A percentile compares a stretch with the other conserved stretches of the same genome.
phyloP scores from a whole-genome alignment of 2,329 filamentous ascomycete genomes.

The Colletotrichum simmondsii region DNA sequence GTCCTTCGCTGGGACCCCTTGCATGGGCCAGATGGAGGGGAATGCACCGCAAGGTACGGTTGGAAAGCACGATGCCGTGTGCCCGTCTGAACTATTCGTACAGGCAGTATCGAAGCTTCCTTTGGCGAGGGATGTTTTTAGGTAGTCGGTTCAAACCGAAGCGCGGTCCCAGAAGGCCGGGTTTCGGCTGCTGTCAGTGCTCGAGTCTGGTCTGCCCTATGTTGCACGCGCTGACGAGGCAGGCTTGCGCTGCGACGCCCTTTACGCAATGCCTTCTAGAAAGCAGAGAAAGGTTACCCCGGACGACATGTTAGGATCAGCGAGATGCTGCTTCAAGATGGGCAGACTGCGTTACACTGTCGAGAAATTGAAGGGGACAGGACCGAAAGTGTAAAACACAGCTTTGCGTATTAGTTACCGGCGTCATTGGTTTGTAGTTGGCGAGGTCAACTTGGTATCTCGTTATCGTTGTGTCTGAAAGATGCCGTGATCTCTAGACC shows the following conservation, averaged over 20 bases:
- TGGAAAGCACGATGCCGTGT: background rate
- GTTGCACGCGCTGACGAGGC: slow-evolving; percentile 1
- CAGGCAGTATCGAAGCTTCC: slow-evolving; percentile 17
- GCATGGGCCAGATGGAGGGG: slow-evolving; percentile 7
- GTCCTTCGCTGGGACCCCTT: background rate
- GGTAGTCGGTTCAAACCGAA: slow-evolving; percentile 23
- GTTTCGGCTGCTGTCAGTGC: slow-evolving; percentile 14
- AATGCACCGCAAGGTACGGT: background rate
- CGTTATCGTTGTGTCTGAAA: background rate
- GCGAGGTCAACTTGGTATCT: background rate
- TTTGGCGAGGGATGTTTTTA: background rate
- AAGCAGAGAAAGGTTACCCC: slow-evolving; percentile 14
- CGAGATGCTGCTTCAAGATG: slow-evolving; percentile 8
- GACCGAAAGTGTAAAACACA: slow-evolving; percentile 10
- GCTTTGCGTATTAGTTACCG: background rate
- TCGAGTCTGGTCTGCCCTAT: background rate
- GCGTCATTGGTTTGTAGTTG: background rate
- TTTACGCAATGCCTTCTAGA: background rate
- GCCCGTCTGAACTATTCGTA: slow-evolving; percentile 18
- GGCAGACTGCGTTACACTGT: slow-evolving; percentile 9
- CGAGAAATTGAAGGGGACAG: slow-evolving; percentile 16
- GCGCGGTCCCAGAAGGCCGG: slow-evolving; percentile 3
- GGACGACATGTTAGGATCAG: slow-evolving; percentile 26
- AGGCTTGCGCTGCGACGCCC: background rate
- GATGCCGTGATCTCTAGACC: background rate